phyloP scores from a whole-genome alignment of 768 basidiomycete genomes.

The Termitomyces sp. region DNA sequence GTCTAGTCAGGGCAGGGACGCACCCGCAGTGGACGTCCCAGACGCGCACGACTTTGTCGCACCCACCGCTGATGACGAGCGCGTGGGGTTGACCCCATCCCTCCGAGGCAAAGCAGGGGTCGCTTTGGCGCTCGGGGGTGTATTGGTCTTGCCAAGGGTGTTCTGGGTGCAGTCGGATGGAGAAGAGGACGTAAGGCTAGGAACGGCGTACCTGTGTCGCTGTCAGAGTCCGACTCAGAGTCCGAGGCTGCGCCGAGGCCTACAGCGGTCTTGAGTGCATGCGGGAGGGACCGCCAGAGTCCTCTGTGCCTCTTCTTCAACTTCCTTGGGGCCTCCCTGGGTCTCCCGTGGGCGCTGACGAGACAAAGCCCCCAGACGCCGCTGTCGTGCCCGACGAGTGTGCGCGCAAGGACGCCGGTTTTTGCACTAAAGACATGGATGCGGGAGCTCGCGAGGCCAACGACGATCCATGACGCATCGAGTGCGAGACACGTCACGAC shows the following conservation, averaged over 20 bases:
- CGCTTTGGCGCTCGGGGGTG: slow-evolving; percentile 33
- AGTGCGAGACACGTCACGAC: slow-evolving; percentile 87
- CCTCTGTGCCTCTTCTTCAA: background rate
- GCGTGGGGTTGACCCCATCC: slow-evolving; percentile 89
- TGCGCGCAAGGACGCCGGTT: slow-evolving; percentile 67
- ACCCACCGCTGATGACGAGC: slow-evolving; percentile 87
- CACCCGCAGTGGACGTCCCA: slow-evolving; percentile 90
- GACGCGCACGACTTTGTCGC: slow-evolving; percentile 86
- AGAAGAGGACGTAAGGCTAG: too few relatives aligned
- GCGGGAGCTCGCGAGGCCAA: slow-evolving; percentile 80
- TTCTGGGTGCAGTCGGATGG: too few relatives aligned
- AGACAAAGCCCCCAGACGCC: slow-evolving; percentile 10
- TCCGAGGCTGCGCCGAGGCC: too few relatives aligned
- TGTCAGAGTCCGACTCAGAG: too few relatives aligned
- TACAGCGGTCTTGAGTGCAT: slow-evolving; percentile 41
- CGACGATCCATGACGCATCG: slow-evolving; percentile 78
- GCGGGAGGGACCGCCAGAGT: slow-evolving; percentile 25
- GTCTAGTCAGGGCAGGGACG: too few relatives aligned
- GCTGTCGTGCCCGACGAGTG: slow-evolving; percentile 20
- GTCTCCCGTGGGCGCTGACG: slow-evolving; percentile 2
- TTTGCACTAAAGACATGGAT: slow-evolving; percentile 82
- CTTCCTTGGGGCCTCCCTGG: background rate
- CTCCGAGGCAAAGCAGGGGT: slow-evolving; percentile 58
- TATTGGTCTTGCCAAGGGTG: slow-evolving; percentile 7
- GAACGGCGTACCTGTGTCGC: too few relatives aligned